These are phyloP conservation scores for Candida vaughaniae DNA, from an alignment of 805 yeast genomes.

Conservation along the genomic window DNA sequence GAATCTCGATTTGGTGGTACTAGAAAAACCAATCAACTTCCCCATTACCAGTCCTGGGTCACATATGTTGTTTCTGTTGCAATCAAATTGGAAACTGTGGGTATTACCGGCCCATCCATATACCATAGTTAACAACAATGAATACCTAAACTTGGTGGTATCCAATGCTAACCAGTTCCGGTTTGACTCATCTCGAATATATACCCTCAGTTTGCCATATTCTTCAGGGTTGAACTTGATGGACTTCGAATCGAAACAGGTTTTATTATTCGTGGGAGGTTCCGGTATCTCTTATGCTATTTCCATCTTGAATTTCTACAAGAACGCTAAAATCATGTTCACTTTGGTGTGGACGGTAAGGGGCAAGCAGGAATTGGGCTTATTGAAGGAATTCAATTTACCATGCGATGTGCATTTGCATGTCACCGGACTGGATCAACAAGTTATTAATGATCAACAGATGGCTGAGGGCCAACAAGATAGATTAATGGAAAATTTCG, in stretches of 20 bases:
- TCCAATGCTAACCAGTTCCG: slow-evolving; percentile 8
- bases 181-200: slow-evolving; percentile 1
- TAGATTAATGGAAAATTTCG: slow-evolving; percentile 1
- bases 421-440: slow-evolving; percentile 1
- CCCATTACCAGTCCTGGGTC: slow-evolving; percentile 13
- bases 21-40: slow-evolving; percentile 10
- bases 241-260: slow-evolving; percentile 2
- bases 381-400: slow-evolving; percentile 7
- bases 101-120: slow-evolving; percentile 15
- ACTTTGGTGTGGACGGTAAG: slow-evolving; percentile 12
- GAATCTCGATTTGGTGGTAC: slow-evolving; percentile 3
- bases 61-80: slow-evolving; percentile 7
- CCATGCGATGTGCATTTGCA: slow-evolving; percentile 3
- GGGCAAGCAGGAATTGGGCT: slow-evolving; percentile 6
- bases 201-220: slow-evolving; percentile 12
- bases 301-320: slow-evolving; percentile 10
- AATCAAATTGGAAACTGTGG: background rate
- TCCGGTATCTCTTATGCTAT: slow-evolving; percentile 15
- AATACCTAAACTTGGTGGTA: slow-evolving; percentile 9
- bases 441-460: background rate
- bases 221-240: slow-evolving; percentile 1
- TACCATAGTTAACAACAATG: slow-evolving; percentile 12
- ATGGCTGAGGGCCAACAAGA: slow-evolving; percentile 1
- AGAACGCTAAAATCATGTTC: slow-evolving; percentile 5
- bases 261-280: slow-evolving; percentile 12